Evolutionary conservation across 306 rosid genomes (phyloP).

Genomic region (Castanea crenata): DNA sequence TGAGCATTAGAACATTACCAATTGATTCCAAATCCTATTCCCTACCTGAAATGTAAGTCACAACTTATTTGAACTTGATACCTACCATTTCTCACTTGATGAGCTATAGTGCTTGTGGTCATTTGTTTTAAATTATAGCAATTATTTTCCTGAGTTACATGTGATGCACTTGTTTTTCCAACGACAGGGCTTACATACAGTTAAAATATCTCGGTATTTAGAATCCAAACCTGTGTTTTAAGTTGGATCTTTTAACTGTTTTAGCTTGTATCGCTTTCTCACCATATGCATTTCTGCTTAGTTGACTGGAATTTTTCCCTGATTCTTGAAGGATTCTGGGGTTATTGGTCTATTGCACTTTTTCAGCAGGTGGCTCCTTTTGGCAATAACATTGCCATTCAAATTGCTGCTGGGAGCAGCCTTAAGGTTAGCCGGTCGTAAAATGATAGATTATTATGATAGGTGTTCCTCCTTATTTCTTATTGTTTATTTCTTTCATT

Average conservation of each 20-base stretch:
- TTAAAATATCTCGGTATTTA: neutral
- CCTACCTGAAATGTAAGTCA: too few species aligned
- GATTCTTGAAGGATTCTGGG: slow-evolving; percentile 62
- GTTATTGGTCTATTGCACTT: slow-evolving; percentile 69
- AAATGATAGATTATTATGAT: neutral
- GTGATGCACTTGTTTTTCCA: too few species aligned
- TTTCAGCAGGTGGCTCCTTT: slow-evolving; percentile 78
- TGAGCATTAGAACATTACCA: too few species aligned
- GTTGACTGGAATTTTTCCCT: slow-evolving; percentile 2
- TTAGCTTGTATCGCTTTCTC: neutral
- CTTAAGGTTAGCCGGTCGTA: slow-evolving; percentile 48
- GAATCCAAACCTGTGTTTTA: neutral
- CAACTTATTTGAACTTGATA: too few species aligned
- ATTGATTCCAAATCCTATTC: too few species aligned
- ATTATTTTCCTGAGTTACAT: neutral
- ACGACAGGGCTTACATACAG: too few species aligned
- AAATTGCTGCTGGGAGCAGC: slow-evolving; percentile 81
- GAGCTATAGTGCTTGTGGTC: too few species aligned
- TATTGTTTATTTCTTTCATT: too few species aligned
- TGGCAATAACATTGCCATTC: slow-evolving; percentile 80
- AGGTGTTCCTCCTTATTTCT: too few species aligned
- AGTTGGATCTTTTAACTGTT: neutral
- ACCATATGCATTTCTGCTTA: neutral
- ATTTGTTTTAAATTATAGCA: neutral
- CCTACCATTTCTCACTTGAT: too few species aligned